Conservation (phyloP, 352 stramenopile species). For the Pythium oligandrum region DNA sequence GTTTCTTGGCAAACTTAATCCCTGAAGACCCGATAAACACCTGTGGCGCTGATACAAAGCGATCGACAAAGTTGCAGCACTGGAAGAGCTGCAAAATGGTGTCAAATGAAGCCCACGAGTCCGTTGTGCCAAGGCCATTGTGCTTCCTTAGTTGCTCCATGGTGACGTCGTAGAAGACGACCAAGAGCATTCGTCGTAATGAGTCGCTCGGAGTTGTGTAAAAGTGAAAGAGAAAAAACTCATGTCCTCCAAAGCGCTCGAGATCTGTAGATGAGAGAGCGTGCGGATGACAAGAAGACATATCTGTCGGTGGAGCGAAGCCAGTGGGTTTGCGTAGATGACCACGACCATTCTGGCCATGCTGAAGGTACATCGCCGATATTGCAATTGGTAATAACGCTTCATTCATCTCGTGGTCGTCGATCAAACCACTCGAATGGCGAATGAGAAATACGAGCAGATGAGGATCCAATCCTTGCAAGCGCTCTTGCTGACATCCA, state of each 20-base stretch:
- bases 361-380: too few species aligned
- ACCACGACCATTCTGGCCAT: too few species aligned
- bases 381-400: too few species aligned
- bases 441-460: too few species aligned
- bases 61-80: background rate
- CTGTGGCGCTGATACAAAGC: background rate
- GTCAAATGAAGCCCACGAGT: conserved; percentile 3
- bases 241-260: conserved; percentile 27
- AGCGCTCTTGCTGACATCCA: too few species aligned
- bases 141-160: conserved; percentile 3
- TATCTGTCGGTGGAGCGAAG: too few species aligned
- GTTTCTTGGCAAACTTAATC: conserved; percentile 19
- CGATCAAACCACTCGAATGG: too few species aligned
- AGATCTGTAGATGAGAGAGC: conserved; percentile 17
- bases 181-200: conserved; percentile 13
- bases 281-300: too few species aligned
- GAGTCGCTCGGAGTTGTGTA: conserved; percentile 21
- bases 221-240: conserved; percentile 29
- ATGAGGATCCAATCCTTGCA: too few species aligned
- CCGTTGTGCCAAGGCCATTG: conserved; percentile 4
- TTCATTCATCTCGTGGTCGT: too few species aligned
- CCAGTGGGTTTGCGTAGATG: too few species aligned
- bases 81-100: conserved; percentile 10
- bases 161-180: conserved; percentile 20
- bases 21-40: conserved; percentile 8